Conservation (phyloP, 1,139 yeast genomes). For the Hemisphaericaspora xylofermentans region DNA sequence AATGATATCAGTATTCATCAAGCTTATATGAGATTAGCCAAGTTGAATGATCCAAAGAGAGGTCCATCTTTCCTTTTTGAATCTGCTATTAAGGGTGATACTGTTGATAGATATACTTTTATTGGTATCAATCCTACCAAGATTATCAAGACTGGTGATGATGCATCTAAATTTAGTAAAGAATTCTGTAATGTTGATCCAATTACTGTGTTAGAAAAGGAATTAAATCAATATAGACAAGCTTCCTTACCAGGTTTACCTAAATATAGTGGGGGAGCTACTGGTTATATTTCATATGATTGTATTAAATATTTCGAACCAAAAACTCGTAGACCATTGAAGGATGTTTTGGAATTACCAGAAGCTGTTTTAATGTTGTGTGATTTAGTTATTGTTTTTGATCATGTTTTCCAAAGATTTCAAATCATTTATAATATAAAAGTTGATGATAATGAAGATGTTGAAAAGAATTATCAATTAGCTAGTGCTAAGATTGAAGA, state of each 20-base stretch:
- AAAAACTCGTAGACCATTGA: constrained; percentile 67
- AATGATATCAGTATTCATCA: constrained; percentile 84
- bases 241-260: constrained; percentile 83
- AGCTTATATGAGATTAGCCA: constrained; percentile 82
- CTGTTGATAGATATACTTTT: constrained; percentile 85
- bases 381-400: constrained; percentile 87
- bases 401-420: constrained; percentile 88
- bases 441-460: constrained; percentile 38
- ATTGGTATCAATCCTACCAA: constrained; percentile 85
- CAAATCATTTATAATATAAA: constrained; percentile 83
- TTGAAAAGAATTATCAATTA: constrained; percentile 49
- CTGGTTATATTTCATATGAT: constrained; percentile 93
- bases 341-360: constrained; percentile 80
- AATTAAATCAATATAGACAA: constrained; percentile 61
- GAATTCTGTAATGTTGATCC: constrained; percentile 65
- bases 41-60: constrained; percentile 60
- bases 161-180: constrained; percentile 30
- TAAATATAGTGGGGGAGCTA: constrained; percentile 88
- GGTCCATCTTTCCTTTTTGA: constrained; percentile 80
- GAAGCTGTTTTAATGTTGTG: constrained; percentile 91
- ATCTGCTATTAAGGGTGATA: constrained; percentile 85
- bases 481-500: constrained; percentile 59
- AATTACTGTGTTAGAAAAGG: constrained; percentile 66
- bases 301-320: constrained; percentile 97
- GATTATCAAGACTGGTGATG: constrained; percentile 74